Evolutionary conservation across 1,284 basidiomycete genomes (phyloP).

Genomic region (Tilletiopsis washingtonensis): DNA sequence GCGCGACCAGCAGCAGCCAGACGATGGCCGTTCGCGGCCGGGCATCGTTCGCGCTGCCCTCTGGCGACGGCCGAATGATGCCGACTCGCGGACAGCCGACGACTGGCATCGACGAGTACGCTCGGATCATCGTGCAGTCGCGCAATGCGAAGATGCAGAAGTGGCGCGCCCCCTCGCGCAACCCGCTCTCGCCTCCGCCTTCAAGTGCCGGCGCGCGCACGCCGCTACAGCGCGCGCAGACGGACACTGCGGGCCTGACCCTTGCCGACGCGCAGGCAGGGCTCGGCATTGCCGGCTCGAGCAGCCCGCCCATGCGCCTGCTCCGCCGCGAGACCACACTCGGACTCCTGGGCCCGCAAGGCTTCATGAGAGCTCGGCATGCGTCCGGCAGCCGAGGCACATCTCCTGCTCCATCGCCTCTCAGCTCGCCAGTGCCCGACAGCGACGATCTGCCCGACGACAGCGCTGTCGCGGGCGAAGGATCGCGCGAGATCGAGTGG

Average conservation of each 20-base stretch:
- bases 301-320: too few species aligned
- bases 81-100: too few species aligned
- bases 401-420: too few species aligned
- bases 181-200: not conserved
- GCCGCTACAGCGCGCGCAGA: not conserved
- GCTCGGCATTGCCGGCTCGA: constrained; percentile 5
- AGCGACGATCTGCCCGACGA: not conserved
- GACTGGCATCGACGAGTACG: constrained; percentile 53
- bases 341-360: constrained; percentile 7
- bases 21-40: too few species aligned
- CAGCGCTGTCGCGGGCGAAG: too few species aligned
- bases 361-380: too few species aligned
- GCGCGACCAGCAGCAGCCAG: too few species aligned
- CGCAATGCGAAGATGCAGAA: constrained; percentile 54
- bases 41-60: too few species aligned
- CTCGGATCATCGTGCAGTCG: constrained; percentile 54
- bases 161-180: constrained; percentile 44
- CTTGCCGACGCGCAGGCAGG: not conserved
- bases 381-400: too few species aligned
- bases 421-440: not conserved
- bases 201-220: not conserved
- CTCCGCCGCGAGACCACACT: constrained; percentile 24
- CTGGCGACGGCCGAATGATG: too few species aligned
- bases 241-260: not conserved
- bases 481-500: constrained; percentile 53